Conservation (phyloP, 2,329 filamentous ascomycete genomes). For the Pestalotiopsis sp. region DNA sequence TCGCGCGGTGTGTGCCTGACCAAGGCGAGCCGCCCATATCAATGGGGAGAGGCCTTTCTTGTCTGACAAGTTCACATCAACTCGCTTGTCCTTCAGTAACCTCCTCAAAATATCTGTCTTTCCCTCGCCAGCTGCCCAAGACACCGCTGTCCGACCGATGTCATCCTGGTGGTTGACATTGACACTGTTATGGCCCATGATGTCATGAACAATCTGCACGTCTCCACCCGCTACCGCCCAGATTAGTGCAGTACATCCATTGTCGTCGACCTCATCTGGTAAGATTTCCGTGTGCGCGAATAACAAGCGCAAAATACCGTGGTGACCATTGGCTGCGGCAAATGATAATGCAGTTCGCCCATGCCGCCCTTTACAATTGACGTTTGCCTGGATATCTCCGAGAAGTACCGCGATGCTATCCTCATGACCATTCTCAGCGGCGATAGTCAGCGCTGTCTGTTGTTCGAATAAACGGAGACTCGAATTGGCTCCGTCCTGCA, state of each 20-base stretch:
- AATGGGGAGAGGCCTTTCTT: neutral
- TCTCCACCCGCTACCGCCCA: conserved; percentile 6
- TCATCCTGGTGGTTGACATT: conserved; percentile 10
- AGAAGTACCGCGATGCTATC: neutral
- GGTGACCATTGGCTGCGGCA: conserved; percentile 4
- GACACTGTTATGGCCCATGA: neutral
- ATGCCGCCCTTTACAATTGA: neutral
- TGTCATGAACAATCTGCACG: neutral
- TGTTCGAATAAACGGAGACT: conserved; percentile 9
- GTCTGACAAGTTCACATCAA: conserved; percentile 4
- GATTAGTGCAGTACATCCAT: conserved; percentile 1
- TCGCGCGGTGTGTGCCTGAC: neutral
- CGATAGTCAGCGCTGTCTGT: conserved; percentile 7
- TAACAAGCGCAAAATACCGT: neutral
- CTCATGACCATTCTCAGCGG: neutral
- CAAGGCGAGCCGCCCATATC: conserved; percentile 1
- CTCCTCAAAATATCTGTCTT: neutral
- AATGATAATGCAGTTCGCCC: conserved; percentile 8
- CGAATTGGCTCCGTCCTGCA: conserved; percentile 23
- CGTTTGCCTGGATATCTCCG: neutral
- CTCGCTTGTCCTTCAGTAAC: neutral
- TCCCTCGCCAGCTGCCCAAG: conserved; percentile 9
- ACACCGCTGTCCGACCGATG: conserved; percentile 8
- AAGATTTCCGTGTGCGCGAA: neutral
- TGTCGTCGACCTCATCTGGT: neutral